Evolutionary conservation across 2,329 filamentous ascomycete genomes (phyloP), one percentile per base, ranked within the genome.

Genomic region (Cordyceps cateniannulata): DNA sequence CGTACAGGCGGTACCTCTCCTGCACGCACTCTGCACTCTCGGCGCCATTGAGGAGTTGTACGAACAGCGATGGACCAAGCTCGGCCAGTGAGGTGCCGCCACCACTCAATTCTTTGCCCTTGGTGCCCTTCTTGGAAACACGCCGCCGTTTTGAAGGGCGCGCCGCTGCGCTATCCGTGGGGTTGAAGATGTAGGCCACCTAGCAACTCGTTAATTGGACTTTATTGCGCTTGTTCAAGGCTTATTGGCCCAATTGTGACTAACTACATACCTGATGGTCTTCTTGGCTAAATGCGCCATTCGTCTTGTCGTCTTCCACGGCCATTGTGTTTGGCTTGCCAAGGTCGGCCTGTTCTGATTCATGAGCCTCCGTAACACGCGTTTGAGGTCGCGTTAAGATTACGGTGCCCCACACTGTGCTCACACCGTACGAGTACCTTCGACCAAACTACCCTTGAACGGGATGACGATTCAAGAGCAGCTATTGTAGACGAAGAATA

Each of bases 171-270:
- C 74, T 70, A 61, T 76, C 73, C 49, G 78, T 72, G 62, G 85
- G 81, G 62, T 81, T 78, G 71, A 87, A 88, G 64, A 88, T 74
- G 70, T 85, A 88, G 60, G 84, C 83, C 51, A 80, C 80, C 85
- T 88, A 68, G 35, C 5, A 51, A 12, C 20, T 42, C 50, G 57
- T 71, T 57, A 69, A 62, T 20, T 35, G 10, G 32, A 32, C 22
- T 20, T 20, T 48, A n/a, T 22, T n/a, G n/a, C 35, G 38, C 24
- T 7, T 18, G 10, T 22, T 42, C 18, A 7, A 27, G 3, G 38
- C 25, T 4, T 6, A 14, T 35, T 25, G 10, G 14, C 9, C 22
- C 16, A 16, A 18, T 20, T 2, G 2, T 20, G 22, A 2, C 25
- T 20, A 3, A 1, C 4, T 2, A 35, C 59, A 63, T 67, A 79